These are phyloP conservation scores for Cercospora sesami DNA, from an alignment of 2,329 filamentous ascomycete species.

Conservation along the genomic window DNA sequence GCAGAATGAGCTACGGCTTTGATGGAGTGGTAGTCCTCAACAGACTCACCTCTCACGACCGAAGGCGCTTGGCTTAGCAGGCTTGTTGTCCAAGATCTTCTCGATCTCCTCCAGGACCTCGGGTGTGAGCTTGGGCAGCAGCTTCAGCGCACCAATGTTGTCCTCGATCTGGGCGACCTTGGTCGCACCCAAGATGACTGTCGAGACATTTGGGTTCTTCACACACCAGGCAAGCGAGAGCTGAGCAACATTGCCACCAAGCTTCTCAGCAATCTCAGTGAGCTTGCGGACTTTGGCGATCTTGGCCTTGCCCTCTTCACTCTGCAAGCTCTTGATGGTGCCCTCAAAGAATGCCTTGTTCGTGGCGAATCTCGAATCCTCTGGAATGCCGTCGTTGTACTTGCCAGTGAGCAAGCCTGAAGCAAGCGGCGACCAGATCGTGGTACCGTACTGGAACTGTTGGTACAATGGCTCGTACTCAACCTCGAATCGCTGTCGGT, in stretches of 20 bases:
- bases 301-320: constrained; percentile 53
- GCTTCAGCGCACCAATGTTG: constrained; percentile 50
- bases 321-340: constrained; percentile 55
- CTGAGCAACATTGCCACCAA: constrained; percentile 52
- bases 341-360: constrained; percentile 60
- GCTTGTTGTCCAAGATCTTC: constrained; percentile 45
- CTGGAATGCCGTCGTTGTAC: constrained; percentile 64
- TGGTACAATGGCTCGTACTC: constrained; percentile 61
- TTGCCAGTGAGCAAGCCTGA: constrained; percentile 62
- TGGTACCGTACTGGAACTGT: constrained; percentile 59
- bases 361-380: constrained; percentile 61
- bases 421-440: constrained; percentile 58
- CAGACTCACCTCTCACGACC: constrained; percentile 40
- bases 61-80: constrained; percentile 35
- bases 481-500: constrained; percentile 61
- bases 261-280: constrained; percentile 52
- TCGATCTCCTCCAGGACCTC: constrained; percentile 49
- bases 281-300: constrained; percentile 60
- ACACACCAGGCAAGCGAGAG: constrained; percentile 60
- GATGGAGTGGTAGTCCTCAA: background rate
- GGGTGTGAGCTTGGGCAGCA: constrained; percentile 43
- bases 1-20: background rate
- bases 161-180: constrained; percentile 52
- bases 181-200: constrained; percentile 57
- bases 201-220: constrained; percentile 59